Evolutionary conservation across 2,329 filamentous ascomycete species (phyloP), one percentile per base, ranked within the genome.

Genomic region (Xylariaceae sp.): DNA sequence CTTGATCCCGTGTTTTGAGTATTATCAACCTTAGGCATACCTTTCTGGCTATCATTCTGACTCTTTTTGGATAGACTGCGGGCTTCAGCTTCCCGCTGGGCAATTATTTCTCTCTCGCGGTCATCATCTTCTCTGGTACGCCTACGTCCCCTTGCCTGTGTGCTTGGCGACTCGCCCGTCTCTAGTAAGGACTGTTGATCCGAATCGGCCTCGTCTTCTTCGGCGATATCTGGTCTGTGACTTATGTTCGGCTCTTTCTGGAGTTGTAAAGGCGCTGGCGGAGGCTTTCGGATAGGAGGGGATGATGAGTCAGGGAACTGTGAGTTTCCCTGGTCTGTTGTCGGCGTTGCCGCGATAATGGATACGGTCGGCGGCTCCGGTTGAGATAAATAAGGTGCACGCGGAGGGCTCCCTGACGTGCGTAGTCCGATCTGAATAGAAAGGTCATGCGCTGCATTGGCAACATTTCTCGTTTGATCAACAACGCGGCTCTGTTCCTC

Each of bases 101-200:
- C 83, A n/a, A 85, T 70, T 11, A 83, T 76, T 67, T 92, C 89
- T 47, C 91, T 83, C 52, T 89, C 81, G 52, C 80, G 79, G 62
- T 96, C 90, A 65, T 96, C 91, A 58, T 96, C 89, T 68, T 92
- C 90, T 50, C 91, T 81, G 2, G 91, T 96, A 70, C 87, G 89
- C 63, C 89, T 80, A 56, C 91, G 82, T 6, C 91, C 92, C 58
- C 91, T 81, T 50, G 83, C 75, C 9, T 80, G 75, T 37, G 79
- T 72, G 4, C 72, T 68, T 0, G 79, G 74, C 48, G 85, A 75
- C 59, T 87, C 85, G 44, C 86, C 80, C 3, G 86, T 83, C 58
- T 89, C 86, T 9, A 89, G 72, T 37, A 88, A 79, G 59, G 91
- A 87, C 56, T 94, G 89, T 62, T 91, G 94, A 60, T 95, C 91